A percentile compares a stretch with the other conserved stretches of the same genome.
Evolutionary conservation across 1,284 basidiomycete species (phyloP).

Genomic region (Coriolopsis trogii): DNA sequence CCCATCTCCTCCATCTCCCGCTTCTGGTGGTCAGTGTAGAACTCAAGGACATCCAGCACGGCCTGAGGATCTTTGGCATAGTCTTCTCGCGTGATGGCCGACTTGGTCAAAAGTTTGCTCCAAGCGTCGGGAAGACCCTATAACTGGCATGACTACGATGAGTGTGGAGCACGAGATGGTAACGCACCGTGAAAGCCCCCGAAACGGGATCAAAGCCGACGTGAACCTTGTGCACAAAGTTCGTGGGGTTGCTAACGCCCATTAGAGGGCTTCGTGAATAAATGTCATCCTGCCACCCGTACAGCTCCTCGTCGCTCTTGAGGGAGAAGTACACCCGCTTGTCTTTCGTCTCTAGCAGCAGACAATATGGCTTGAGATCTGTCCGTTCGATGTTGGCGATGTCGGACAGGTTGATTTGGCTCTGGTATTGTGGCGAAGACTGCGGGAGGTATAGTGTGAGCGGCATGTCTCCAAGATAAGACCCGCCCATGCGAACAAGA

Average conservation of each 20-base stretch:
- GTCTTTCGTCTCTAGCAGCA: conserved; percentile 85
- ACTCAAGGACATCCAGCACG: conserved; percentile 96
- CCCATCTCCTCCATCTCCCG: conserved; percentile 81
- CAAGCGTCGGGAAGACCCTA: conserved; percentile 97
- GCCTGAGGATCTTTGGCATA: conserved; percentile 97
- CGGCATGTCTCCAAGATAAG: no score
- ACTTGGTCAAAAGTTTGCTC: conserved; percentile 94
- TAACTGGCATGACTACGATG: not conserved
- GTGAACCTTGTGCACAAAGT: conserved; percentile 98
- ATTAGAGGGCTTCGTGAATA: conserved; percentile 91
- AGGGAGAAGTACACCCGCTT: conserved; percentile 80
- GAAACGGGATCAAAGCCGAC: conserved; percentile 96
- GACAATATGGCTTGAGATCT: conserved; percentile 91
- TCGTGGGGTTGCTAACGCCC: conserved; percentile 93
- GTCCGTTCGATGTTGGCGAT: conserved; percentile 89
- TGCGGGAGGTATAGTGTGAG: conserved; percentile 5
- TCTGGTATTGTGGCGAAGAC: conserved; percentile 62
- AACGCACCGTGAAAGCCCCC: conserved; percentile 87
- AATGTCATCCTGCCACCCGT: conserved; percentile 96
- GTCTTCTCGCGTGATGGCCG: conserved; percentile 97
- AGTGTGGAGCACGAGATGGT: not conserved
- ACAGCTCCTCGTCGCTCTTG: conserved; percentile 94
- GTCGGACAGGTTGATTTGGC: conserved; percentile 72
- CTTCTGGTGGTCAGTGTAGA: conserved; percentile 98
- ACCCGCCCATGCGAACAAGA: no score